Evolutionary conservation across 192 early-diverging fungal species (phyloP), one percentile per base, ranked within the genome.

Genomic region (Coemansia pectinata): DNA sequence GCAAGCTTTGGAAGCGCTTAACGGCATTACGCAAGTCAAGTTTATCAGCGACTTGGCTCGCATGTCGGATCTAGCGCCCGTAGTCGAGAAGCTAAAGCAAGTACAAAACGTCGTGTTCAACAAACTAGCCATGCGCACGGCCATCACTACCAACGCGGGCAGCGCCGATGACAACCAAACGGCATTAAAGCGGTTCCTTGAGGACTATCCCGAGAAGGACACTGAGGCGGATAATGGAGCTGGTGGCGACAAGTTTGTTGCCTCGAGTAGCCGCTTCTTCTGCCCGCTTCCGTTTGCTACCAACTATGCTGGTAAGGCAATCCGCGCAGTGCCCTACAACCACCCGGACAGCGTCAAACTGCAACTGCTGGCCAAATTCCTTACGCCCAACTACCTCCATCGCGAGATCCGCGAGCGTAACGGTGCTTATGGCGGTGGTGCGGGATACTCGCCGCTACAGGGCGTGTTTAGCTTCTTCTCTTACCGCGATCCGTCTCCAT

Each of bases 391-490:
- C 68, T 96, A 86, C 77, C 77, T 98, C n/a, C 96, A 98, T 78
- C 93, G 94, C 48, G 96, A 98, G 81, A 92, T 98, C 57, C 90
- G 96, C 70, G 96, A 98, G 72, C 95, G 93, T 86, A 94, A 94
- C 72, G 96, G 96, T 31, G 96, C 96, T 3, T 98, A 98, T 77
- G 95, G 96, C 27, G 96, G 93, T n/a, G 95, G 95, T 11, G 89
- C 94, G 1, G 64, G 71, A 1, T 95, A 91, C 78, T 85, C 87
- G n/a, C 77, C 90, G 0, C 70, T 88, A 0, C 90, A 90, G 19
- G 96, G 95, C 14, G 63, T 94, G 12, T 91, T 97, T 67, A 90
- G 90, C 2, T 92, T 97, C 80, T 95, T 85, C 67, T 96, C 96
- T 31, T 98, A 98, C 86, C 90, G 96, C 40, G 96, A 98, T 72